phyloP scores from a whole-genome alignment of 2,329 filamentous ascomycete genomes.

The Penicillium capsulatum region DNA sequence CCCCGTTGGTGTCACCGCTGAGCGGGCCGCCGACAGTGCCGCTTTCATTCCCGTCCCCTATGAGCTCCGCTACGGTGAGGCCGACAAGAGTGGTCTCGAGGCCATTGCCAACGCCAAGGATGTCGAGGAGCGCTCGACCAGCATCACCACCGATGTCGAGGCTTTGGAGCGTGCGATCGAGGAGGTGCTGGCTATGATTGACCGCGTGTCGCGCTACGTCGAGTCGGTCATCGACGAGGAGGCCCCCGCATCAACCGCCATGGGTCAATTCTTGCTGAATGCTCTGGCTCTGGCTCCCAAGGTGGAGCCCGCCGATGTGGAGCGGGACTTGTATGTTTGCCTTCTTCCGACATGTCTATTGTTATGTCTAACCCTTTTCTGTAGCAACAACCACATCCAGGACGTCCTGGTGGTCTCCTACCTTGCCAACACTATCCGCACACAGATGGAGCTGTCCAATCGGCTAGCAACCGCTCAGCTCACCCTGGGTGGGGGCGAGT shows the following conservation, averaged over 20 bases:
- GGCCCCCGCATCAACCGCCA: slow-evolving; percentile 78
- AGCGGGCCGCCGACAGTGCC: slow-evolving; percentile 92
- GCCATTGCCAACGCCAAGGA: slow-evolving; percentile 79
- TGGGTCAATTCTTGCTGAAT: slow-evolving; percentile 94
- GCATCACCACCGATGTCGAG: slow-evolving; percentile 83
- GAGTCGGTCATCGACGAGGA: slow-evolving; percentile 86
- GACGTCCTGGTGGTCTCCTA: slow-evolving; percentile 98
- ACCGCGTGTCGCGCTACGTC: slow-evolving; percentile 87
- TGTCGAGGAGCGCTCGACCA: slow-evolving; percentile 66
- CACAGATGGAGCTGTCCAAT: slow-evolving; percentile 97
- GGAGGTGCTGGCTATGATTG: slow-evolving; percentile 82
- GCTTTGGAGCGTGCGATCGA: slow-evolving; percentile 78
- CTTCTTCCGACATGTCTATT: background rate
- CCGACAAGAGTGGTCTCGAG: slow-evolving; percentile 72
- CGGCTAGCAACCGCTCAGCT: slow-evolving; percentile 78
- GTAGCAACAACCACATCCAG: slow-evolving; percentile 95
- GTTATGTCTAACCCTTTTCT: slow-evolving; percentile 30
- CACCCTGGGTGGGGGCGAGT: slow-evolving; percentile 51
- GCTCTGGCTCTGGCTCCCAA: slow-evolving; percentile 89
- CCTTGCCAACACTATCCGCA: slow-evolving; percentile 96
- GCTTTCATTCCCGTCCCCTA: slow-evolving; percentile 97
- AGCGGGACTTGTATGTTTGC: slow-evolving; percentile 75
- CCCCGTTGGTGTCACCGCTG: slow-evolving; percentile 88
- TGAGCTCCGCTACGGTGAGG: slow-evolving; percentile 83
- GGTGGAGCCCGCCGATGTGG: slow-evolving; percentile 84